These are phyloP conservation scores for Pestalotiopsis sp. DNA, from an alignment of 2,329 filamentous ascomycete species.

Conservation along the genomic window DNA sequence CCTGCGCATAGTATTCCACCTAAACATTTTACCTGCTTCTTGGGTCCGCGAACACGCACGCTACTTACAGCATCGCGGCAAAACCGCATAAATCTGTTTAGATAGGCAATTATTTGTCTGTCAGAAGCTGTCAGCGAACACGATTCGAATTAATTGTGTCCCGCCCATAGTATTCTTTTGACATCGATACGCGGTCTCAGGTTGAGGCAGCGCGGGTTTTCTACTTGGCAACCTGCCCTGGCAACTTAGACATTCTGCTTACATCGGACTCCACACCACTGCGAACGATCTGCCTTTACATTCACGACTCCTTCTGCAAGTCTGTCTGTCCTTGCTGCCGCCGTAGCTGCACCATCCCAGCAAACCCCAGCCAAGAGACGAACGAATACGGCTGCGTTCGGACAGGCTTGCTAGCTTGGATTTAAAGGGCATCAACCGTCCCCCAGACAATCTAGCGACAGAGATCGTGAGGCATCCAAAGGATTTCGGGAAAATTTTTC, in stretches of 20 bases:
- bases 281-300: background rate
- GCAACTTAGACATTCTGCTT: background rate
- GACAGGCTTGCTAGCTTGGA: background rate
- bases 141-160: background rate
- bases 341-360: background rate
- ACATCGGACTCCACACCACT: background rate
- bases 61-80: background rate
- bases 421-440: background rate
- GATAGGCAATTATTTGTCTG: background rate
- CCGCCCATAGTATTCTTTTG: background rate
- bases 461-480: constrained; percentile 6
- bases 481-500: background rate
- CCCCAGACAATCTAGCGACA: background rate
- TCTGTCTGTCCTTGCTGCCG: background rate
- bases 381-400: background rate
- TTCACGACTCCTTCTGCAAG: background rate
- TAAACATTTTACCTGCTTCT: background rate
- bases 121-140: background rate
- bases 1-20: background rate
- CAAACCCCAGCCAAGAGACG: background rate
- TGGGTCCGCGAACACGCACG: background rate
- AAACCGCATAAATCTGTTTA: background rate
- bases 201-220: background rate
- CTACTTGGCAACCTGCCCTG: background rate
- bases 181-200: background rate